phyloP scores from a whole-genome alignment of 2,329 filamentous ascomycete species.

The Cladosporium austrohemisphaericum region DNA sequence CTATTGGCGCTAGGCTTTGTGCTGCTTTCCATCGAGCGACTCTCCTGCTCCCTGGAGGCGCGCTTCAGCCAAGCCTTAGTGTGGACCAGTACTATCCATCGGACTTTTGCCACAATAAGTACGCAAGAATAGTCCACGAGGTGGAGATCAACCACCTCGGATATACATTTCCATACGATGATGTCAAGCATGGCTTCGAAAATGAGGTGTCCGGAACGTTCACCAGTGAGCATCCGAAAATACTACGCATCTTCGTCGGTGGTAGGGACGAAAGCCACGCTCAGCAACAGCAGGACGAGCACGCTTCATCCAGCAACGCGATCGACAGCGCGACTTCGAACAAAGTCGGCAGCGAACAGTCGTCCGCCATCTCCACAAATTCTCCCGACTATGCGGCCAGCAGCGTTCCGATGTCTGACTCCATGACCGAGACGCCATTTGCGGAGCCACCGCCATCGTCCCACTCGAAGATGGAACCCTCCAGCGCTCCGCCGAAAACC shows the following conservation, averaged over 20 bases:
- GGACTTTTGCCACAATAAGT: constrained; percentile 45
- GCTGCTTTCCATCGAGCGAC: constrained; percentile 75
- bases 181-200: constrained; percentile 52
- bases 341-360: too few species aligned
- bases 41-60: constrained; percentile 51
- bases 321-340: neutral
- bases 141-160: constrained; percentile 57
- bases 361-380: too few species aligned
- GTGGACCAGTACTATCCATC: constrained; percentile 43
- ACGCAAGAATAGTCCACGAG: constrained; percentile 57
- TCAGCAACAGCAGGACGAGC: too few species aligned
- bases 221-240: constrained; percentile 51
- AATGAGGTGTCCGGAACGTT: constrained; percentile 37
- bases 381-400: too few species aligned
- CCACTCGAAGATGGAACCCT: too few species aligned
- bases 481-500: too few species aligned
- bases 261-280: too few species aligned
- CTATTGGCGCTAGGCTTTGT: constrained; percentile 68
- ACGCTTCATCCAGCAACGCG: neutral
- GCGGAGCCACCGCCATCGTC: too few species aligned
- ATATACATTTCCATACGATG: constrained; percentile 67
- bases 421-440: too few species aligned
- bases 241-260: constrained; percentile 28
- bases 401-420: too few species aligned
- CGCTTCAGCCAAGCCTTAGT: constrained; percentile 43